Evolutionary conservation across 768 basidiomycete genomes (phyloP).

Genomic region (Calocybe indica): DNA sequence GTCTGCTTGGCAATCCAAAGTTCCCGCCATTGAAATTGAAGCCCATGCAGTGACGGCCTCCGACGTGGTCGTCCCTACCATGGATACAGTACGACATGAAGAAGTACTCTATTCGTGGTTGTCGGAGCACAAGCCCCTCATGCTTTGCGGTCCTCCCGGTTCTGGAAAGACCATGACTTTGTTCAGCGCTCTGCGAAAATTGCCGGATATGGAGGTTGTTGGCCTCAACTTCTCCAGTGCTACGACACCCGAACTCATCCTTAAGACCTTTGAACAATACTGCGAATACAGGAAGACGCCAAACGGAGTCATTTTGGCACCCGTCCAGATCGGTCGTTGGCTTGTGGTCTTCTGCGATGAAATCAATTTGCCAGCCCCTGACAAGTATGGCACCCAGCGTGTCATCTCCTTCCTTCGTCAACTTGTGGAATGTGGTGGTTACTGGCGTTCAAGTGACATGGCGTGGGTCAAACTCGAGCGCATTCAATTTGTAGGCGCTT

Average conservation of each 20-base stretch:
- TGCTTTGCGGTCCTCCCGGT: constrained; percentile 99
- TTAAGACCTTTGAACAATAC: constrained; percentile 99
- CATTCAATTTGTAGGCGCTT: constrained; percentile 99
- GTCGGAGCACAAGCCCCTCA: constrained; percentile 95
- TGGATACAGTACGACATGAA: constrained; percentile 98
- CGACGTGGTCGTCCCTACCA: constrained; percentile 95
- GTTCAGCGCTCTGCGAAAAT: constrained; percentile 94
- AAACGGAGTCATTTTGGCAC: constrained; percentile 94
- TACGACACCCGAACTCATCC: constrained; percentile 94
- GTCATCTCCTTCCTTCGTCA: constrained; percentile 99
- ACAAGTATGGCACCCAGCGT: constrained; percentile 97
- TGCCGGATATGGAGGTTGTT: constrained; percentile 98
- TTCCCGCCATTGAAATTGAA: constrained; percentile 95
- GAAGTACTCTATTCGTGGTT: constrained; percentile 99
- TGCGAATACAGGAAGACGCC: constrained; percentile 99
- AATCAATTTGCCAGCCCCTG: constrained; percentile 94
- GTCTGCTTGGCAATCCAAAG: constrained; percentile 86
- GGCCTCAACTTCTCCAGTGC: constrained; percentile 99
- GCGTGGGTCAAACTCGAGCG: constrained; percentile 96
- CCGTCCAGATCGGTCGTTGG: constrained; percentile 94
- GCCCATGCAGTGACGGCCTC: constrained; percentile 93
- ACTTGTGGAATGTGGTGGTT: constrained; percentile 90
- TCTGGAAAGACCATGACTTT: constrained; percentile 99
- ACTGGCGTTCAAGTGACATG: constrained; percentile 92
- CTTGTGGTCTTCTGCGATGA: constrained; percentile 99